Percentiles rank a stretch among this genome's conserved stretches.
Conservation (phyloP, 305 asterid genomes). For the Salvia sclarea region DNA sequence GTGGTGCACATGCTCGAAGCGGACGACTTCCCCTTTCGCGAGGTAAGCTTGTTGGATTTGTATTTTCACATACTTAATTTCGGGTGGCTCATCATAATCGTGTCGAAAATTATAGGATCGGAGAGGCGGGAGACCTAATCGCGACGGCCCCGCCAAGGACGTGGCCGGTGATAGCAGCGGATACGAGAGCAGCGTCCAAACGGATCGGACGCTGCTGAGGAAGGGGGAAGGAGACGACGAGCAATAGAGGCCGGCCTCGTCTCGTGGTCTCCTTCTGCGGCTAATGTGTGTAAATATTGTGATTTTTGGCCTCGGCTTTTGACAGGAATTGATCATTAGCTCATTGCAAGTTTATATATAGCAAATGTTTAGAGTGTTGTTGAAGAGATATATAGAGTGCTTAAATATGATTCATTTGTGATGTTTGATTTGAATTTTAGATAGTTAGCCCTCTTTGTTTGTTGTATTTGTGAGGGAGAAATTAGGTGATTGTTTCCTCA, state of each 20-base stretch:
- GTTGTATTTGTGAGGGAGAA: constrained; percentile 6
- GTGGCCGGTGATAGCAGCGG: constrained; percentile 77
- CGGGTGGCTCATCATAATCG: neutral
- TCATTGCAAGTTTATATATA: constrained; percentile 30
- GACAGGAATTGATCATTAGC: constrained; percentile 26
- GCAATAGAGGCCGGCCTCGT: constrained; percentile 32
- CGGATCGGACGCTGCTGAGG: constrained; percentile 50
- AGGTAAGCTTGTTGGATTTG: too few species aligned
- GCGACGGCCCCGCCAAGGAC: constrained; percentile 32
- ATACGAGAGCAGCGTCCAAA: constrained; percentile 75
- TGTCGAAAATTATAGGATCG: constrained; percentile 51
- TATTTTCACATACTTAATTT: too few species aligned
- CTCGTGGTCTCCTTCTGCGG: neutral
- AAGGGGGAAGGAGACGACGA: constrained; percentile 35
- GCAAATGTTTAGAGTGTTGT: constrained; percentile 18
- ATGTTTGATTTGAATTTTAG: constrained; percentile 19
- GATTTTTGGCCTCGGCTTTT: constrained; percentile 34
- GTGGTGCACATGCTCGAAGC: constrained; percentile 94
- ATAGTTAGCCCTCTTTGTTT: constrained; percentile 1
- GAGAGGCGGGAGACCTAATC: constrained; percentile 43
- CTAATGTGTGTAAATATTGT: constrained; percentile 46
- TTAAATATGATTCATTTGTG: constrained; percentile 32
- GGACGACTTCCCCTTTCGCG: constrained; percentile 85
- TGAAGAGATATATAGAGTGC: constrained; percentile 11
- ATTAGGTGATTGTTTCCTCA: neutral